phyloP scores from a whole-genome alignment of 768 basidiomycete species.

The Thelephora ganbajun region DNA sequence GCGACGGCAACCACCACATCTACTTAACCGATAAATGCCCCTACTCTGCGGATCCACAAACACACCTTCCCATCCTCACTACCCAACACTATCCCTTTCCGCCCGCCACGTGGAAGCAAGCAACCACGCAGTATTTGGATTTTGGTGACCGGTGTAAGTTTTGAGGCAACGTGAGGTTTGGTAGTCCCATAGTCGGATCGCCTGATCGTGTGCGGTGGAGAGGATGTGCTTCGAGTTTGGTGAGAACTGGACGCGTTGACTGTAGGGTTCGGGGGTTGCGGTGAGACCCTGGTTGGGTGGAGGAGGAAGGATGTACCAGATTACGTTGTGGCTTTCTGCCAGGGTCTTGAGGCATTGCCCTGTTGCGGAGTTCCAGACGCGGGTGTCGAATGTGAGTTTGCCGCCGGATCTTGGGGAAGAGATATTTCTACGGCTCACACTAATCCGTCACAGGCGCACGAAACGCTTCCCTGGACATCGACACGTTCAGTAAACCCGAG shows the following conservation, averaged over 20 bases:
- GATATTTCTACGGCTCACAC: slow-evolving; percentile 44
- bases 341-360: slow-evolving; percentile 96
- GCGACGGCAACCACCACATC: slow-evolving; percentile 76
- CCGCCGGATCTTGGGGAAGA: neutral
- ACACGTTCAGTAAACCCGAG: neutral
- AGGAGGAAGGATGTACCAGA: slow-evolving; percentile 37
- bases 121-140: slow-evolving; percentile 75
- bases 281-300: neutral
- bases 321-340: slow-evolving; percentile 76
- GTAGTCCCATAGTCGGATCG: slow-evolving; percentile 92
- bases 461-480: slow-evolving; percentile 55
- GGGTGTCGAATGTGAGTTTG: slow-evolving; percentile 30
- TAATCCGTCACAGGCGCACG: slow-evolving; percentile 83
- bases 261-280: slow-evolving; percentile 14
- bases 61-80: slow-evolving; percentile 85
- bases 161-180: slow-evolving; percentile 84
- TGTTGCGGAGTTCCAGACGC: slow-evolving; percentile 87
- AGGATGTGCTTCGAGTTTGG: slow-evolving; percentile 93
- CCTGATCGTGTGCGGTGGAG: slow-evolving; percentile 85
- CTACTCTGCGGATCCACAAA: slow-evolving; percentile 82
- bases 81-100: slow-evolving; percentile 82
- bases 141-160: slow-evolving; percentile 75
- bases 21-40: slow-evolving; percentile 30
- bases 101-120: slow-evolving; percentile 74
- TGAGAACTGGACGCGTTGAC: slow-evolving; percentile 87